A percentile compares a stretch with the other conserved stretches of the same genome.
phyloP scores from a whole-genome alignment of 2,329 filamentous ascomycete genomes.

The Aspergillus arachidicola region DNA sequence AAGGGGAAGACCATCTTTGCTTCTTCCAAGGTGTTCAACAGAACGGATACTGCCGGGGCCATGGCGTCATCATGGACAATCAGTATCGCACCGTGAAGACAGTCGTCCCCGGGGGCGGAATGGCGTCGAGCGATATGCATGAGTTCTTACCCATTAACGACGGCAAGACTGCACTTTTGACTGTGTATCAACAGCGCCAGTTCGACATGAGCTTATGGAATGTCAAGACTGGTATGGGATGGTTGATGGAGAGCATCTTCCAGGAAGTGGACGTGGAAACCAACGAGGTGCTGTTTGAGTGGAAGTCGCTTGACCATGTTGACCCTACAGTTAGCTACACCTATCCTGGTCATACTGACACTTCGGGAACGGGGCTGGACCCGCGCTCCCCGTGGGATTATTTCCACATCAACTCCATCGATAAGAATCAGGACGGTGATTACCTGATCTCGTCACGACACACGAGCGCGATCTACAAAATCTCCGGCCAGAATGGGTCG shows the following conservation, averaged over 20 bases:
- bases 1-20: conserved; percentile 53
- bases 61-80: conserved; percentile 56
- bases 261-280: conserved; percentile 57
- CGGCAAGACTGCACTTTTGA: conserved; percentile 46
- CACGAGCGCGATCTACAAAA: conserved; percentile 44
- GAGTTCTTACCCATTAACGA: conserved; percentile 53
- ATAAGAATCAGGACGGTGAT: conserved; percentile 44
- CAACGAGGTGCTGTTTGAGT: conserved; percentile 52
- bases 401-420: conserved; percentile 48
- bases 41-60: conserved; percentile 54
- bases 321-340: conserved; percentile 53
- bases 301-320: conserved; percentile 54
- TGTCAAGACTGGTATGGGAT: conserved; percentile 49
- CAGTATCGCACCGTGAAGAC: conserved; percentile 53
- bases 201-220: conserved; percentile 52
- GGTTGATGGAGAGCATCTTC: conserved; percentile 56
- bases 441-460: conserved; percentile 47
- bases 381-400: conserved; percentile 50
- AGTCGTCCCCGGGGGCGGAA: conserved; percentile 44
- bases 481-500: conserved; percentile 42
- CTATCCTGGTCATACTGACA: conserved; percentile 46
- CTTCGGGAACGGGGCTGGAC: conserved; percentile 51
- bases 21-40: conserved; percentile 57
- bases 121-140: conserved; percentile 54
- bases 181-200: conserved; percentile 45